Base-by-base conservation (phyloP, 2,329 filamentous ascomycete genomes). In the Hypoxylon rubiginosum region DNA sequence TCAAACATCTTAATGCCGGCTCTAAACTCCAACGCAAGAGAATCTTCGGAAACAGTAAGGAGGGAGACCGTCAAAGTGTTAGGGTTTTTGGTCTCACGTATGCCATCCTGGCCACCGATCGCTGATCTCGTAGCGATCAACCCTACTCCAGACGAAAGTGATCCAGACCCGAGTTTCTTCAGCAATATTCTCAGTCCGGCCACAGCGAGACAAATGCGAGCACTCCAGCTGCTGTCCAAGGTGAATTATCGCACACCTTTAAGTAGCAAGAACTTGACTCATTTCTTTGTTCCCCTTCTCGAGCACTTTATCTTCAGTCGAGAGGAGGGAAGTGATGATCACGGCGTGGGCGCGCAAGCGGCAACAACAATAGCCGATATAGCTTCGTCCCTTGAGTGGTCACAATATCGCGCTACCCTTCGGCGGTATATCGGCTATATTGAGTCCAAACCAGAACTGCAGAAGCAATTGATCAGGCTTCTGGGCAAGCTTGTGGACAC, bases 221-320 rank as follows among this genome's bases (percentile, higher is more conserved):
- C 96, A 2, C 82, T 99, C 39, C 90, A 92, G 64, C 86, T 93
- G 61, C 83, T 99, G 11, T 90, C 92, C 60, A 82, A 85, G 8
- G 90, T 91, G 67, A 92, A 92, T 59, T 78, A 83, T 9, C 85
- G 85, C 60, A 84, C 87, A 11, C 84, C 88, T 52, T 82, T 99
- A 64, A 86, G 86, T 66, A 92, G 92, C 73, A 88, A 89, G 56
- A 97, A 97, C 73, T 85, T 97, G 68, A 90, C 91, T 63, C 91
- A 95, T 17, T 92, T 97, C 74, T 93, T 98, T 75, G 88, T 99
- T 43, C 97, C 96, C 0, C 84, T 99, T 19, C 84, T 98, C 9
- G 96, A 99, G 76, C 94, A 97, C 76, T 98, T 97, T 75, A 91
- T 97, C 24, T 95, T 97, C 75, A 91, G 94, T 63, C 89, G 91